Evolutionary conservation across 179 eudicot species (phyloP), one percentile per base, ranked within the genome.

Genomic region (Gypsophila paniculata): DNA sequence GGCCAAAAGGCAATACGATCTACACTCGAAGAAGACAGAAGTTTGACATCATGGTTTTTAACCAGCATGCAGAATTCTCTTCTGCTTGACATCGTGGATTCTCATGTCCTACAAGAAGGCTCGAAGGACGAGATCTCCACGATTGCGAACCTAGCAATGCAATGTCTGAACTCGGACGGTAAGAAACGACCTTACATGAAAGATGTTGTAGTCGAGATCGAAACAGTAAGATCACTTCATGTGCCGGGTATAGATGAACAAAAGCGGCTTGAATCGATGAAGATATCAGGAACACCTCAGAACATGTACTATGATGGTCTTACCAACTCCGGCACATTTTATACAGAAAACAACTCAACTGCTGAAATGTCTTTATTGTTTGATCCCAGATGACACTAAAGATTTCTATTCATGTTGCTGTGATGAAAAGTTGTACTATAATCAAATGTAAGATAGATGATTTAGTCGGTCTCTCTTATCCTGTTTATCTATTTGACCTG

Each of bases 181-280:
- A 81, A 77, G 51, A 71, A 61, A 9, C 71, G 91, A 73, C 89
- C 91, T 2, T 70, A 75, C 8, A 83, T 83, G 83, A 66, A 70
- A 51, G 74, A 80, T 70, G 84, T 80, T 48, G 32, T 76, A 4
- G 17, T 51, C 0, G 75, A 71, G 36, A 71, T 82, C 18, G 81
- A 82, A 65, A 74, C 72, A 0, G 65, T 83, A 11, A 58, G 70
- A 68, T 72, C 73, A 69, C 78, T 67, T 38, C 78, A 70, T 51
- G 14, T 71, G 60, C 44, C 69, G 1, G 10, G 10, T 49, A 32
- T 21, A 32, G 63, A 75, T 59, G 69, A 70, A 26, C 52, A 63
- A 5, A 34, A 44, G 21, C 19, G 34, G 42, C 71, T 71, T 4
- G 64, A 74, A 74, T 22, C 68, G 5, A 26, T 54, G 34, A 25